These are phyloP conservation scores for Diutina mesorugosa DNA, from an alignment of 1,139 yeast genomes.

Conservation along the genomic window DNA sequence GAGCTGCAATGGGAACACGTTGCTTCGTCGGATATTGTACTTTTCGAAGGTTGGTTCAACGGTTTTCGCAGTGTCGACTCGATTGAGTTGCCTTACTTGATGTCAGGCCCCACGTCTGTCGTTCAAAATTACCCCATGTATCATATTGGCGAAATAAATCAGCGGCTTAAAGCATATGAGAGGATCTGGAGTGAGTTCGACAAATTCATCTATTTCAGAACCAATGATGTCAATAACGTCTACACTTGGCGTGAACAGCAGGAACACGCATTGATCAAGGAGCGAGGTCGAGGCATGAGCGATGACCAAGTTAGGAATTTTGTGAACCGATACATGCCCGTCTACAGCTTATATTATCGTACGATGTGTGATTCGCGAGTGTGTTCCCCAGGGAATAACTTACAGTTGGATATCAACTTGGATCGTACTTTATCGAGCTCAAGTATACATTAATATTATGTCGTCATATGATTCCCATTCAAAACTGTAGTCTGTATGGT, in stretches of 20 bases:
- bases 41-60: slow-evolving; percentile 92
- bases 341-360: slow-evolving; percentile 55
- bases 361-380: slow-evolving; percentile 9
- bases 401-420: slow-evolving; percentile 5
- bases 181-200: slow-evolving; percentile 49
- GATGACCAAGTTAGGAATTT: slow-evolving; percentile 54
- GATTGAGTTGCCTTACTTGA: slow-evolving; percentile 10
- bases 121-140: slow-evolving; percentile 14
- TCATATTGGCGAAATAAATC: slow-evolving; percentile 34
- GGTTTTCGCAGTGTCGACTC: slow-evolving; percentile 45
- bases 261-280: slow-evolving; percentile 51
- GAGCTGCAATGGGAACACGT: slow-evolving; percentile 22
- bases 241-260: slow-evolving; percentile 78
- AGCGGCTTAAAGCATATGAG: slow-evolving; percentile 33
- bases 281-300: slow-evolving; percentile 65
- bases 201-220: slow-evolving; percentile 47
- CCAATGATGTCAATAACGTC: slow-evolving; percentile 49
- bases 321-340: slow-evolving; percentile 79
- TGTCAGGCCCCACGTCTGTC: slow-evolving; percentile 9
- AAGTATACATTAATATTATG: background rate
- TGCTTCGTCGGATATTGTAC: slow-evolving; percentile 36
- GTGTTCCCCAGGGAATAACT: slow-evolving; percentile 4
- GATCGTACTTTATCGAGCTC: slow-evolving; percentile 2
- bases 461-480: no score
- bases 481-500: no score